Percentiles rank a stretch among this genome's conserved stretches.
Conservation (phyloP, 2,329 filamentous ascomycete species). For the Elsinoe necatrix region DNA sequence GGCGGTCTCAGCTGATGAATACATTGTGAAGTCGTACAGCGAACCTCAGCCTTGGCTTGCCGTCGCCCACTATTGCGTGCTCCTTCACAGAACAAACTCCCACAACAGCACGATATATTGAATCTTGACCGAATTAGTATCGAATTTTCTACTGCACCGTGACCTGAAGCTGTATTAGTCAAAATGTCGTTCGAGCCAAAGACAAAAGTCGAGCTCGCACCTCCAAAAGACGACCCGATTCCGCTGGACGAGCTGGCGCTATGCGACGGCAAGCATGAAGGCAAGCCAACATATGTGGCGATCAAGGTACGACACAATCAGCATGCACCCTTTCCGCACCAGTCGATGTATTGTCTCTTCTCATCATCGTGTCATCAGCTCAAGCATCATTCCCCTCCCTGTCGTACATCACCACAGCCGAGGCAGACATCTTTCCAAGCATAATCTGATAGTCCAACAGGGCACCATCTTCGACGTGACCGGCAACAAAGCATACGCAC, state of each 20-base stretch:
- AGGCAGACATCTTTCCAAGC: not conserved
- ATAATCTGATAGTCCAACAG: slow-evolving; percentile 35
- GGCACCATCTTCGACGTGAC: slow-evolving; percentile 92
- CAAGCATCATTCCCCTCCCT: not conserved
- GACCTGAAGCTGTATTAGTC: not conserved
- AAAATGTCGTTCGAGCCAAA: slow-evolving; percentile 62
- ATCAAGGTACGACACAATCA: slow-evolving; percentile 41
- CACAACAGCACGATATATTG: not conserved
- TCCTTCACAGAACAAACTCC: not conserved
- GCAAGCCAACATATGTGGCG: slow-evolving; percentile 50
- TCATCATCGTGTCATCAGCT: no score
- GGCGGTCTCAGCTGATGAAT: not conserved
- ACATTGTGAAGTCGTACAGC: not conserved
- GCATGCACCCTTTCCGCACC: no score
- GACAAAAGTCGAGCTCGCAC: slow-evolving; percentile 61
- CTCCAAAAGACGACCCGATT: slow-evolving; percentile 83
- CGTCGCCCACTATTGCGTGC: not conserved
- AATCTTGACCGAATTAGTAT: not conserved
- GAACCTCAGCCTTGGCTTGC: not conserved
- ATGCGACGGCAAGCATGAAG: slow-evolving; percentile 69
- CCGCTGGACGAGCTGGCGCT: slow-evolving; percentile 68
- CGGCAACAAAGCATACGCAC: slow-evolving; percentile 77
- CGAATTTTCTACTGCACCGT: not conserved
- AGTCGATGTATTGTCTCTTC: no score
- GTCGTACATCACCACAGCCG: not conserved